Evolutionary conservation across 257 asterid genomes (phyloP).

Genomic region (Petrea volubilis): DNA sequence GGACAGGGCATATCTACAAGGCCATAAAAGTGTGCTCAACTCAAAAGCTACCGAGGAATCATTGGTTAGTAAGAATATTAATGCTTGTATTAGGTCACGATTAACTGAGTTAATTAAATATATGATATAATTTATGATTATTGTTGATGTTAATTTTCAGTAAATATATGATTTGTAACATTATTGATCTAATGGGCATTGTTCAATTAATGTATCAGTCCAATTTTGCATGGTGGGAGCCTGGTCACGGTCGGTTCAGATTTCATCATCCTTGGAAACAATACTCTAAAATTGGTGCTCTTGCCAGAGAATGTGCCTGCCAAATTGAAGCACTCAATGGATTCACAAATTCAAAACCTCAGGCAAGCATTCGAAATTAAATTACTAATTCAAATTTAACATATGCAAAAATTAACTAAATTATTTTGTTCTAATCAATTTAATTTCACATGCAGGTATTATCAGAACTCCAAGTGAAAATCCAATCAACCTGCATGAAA

Average conservation of each 20-base stretch:
- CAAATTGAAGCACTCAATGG: slow-evolving; percentile 53
- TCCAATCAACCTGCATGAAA: slow-evolving; percentile 35
- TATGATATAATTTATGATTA: neutral
- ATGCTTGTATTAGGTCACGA: neutral
- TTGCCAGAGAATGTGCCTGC: slow-evolving; percentile 61
- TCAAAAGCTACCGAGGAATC: slow-evolving; percentile 63
- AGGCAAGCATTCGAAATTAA: slow-evolving; percentile 31
- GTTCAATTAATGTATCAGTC: slow-evolving; percentile 39
- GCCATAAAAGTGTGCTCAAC: slow-evolving; percentile 42
- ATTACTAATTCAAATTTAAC: neutral
- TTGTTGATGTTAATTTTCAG: neutral
- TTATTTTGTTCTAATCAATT: neutral
- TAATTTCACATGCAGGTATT: slow-evolving; percentile 27
- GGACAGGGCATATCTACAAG: slow-evolving; percentile 35
- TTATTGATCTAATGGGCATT: neutral
- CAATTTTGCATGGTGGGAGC: slow-evolving; percentile 82
- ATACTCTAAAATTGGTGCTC: slow-evolving; percentile 54
- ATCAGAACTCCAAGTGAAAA: slow-evolving; percentile 28
- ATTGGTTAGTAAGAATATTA: slow-evolving; percentile 40
- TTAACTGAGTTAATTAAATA: neutral
- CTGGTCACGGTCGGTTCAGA: slow-evolving; percentile 52
- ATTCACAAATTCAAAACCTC: slow-evolving; percentile 28
- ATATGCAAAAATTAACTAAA: neutral
- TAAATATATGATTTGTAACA: neutral
- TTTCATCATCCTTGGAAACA: slow-evolving; percentile 67